Percentiles rank a stretch among this genome's conserved stretches.
phyloP scores from a whole-genome alignment of 2,329 filamentous ascomycete genomes.

The Shiraia bambusicola region DNA sequence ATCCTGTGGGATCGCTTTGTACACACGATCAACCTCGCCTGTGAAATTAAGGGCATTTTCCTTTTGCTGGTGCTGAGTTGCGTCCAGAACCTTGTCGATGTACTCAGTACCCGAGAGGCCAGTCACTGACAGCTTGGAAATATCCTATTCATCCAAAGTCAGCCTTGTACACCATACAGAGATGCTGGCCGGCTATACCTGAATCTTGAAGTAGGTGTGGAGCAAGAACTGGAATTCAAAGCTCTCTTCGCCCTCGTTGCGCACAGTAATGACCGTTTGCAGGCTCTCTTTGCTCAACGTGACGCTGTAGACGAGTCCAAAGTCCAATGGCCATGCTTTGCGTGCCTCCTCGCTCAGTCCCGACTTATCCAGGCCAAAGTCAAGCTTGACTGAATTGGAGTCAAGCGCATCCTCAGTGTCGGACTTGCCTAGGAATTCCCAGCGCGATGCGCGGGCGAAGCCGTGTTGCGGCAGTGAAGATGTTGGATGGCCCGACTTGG shows the following conservation, averaged over 20 bases:
- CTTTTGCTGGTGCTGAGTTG: slow-evolving; percentile 64
- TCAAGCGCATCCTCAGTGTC: slow-evolving; percentile 61
- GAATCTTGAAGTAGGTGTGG: slow-evolving; percentile 84
- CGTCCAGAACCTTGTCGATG: slow-evolving; percentile 77
- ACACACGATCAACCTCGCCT: slow-evolving; percentile 84
- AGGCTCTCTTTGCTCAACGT: slow-evolving; percentile 74
- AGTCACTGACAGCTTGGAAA: slow-evolving; percentile 68
- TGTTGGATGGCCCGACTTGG: slow-evolving; percentile 74
- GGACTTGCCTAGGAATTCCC: slow-evolving; percentile 93
- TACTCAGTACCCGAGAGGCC: slow-evolving; percentile 78
- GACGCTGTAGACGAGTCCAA: slow-evolving; percentile 90
- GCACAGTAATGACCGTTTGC: slow-evolving; percentile 79
- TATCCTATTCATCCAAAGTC: slow-evolving; percentile 61
- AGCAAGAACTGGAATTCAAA: slow-evolving; percentile 92
- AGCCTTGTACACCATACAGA: background rate
- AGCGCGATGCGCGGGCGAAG: slow-evolving; percentile 84
- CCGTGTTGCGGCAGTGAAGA: slow-evolving; percentile 85
- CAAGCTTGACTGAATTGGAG: slow-evolving; percentile 74
- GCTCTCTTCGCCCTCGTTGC: slow-evolving; percentile 77
- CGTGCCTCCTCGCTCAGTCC: slow-evolving; percentile 69
- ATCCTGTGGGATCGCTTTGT: slow-evolving; percentile 65
- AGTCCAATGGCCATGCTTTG: slow-evolving; percentile 80
- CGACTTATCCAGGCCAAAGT: slow-evolving; percentile 82
- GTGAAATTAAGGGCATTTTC: slow-evolving; percentile 67
- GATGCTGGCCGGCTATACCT: slow-evolving; percentile 56